Evolutionary conservation across 23 red algal genomes (phyloP).

Genomic region (Pyropia haitanensis): DNA sequence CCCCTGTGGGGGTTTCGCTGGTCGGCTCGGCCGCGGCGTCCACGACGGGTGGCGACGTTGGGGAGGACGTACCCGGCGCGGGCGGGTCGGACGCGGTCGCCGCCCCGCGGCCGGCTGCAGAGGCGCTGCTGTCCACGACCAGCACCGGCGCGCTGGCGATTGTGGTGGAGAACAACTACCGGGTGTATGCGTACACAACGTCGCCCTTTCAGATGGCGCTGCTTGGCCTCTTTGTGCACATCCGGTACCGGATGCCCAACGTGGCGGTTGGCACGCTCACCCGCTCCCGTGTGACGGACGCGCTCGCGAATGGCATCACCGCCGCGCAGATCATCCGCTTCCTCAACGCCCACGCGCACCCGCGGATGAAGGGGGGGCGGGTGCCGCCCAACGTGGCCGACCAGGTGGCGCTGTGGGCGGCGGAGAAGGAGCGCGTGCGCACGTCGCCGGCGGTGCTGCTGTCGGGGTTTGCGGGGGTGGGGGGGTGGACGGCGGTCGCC

Average conservation of each 20-base stretch:
- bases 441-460: constrained; percentile 61
- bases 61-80: not conserved
- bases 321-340: constrained; percentile 90
- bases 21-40: constrained; percentile 10
- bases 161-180: constrained; percentile 96
- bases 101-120: constrained; percentile 8
- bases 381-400: constrained; percentile 82
- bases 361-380: constrained; percentile 46
- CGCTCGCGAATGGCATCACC: constrained; percentile 90
- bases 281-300: constrained; percentile 59
- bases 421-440: constrained; percentile 75
- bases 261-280: constrained; percentile 86
- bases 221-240: constrained; percentile 76
- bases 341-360: constrained; percentile 73
- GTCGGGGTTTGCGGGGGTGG: constrained; percentile 46
- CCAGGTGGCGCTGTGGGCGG: constrained; percentile 89
- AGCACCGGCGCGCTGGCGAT: constrained; percentile 59
- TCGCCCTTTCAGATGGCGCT: constrained; percentile 79
- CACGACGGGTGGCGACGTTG: not conserved
- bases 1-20: constrained; percentile 28
- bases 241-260: constrained; percentile 78
- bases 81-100: not conserved
- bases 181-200: constrained; percentile 91
- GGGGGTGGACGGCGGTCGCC: constrained; percentile 26
- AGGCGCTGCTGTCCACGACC: constrained; percentile 4